Percentiles rank a stretch among this genome's conserved stretches.
phyloP scores from a whole-genome alignment of 345 rosid species.

The Hirschfeldia incana region DNA sequence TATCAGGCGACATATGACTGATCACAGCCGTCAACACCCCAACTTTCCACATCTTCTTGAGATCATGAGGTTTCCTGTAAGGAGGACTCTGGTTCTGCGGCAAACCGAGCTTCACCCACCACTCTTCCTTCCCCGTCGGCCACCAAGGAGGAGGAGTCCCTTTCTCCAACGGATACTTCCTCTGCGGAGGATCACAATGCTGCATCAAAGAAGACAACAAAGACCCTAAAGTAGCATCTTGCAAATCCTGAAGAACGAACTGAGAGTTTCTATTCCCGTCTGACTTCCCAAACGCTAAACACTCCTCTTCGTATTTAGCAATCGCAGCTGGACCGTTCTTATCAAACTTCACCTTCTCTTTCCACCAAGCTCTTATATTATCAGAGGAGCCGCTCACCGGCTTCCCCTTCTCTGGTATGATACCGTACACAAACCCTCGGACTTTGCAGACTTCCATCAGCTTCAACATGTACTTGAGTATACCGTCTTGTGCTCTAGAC shows the following conservation, averaged over 20 bases:
- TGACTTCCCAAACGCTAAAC: constrained; percentile 61
- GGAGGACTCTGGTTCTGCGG: constrained; percentile 72
- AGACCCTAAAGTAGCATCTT: constrained; percentile 98
- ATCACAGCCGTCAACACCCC: constrained; percentile 96
- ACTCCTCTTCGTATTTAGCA: constrained; percentile 82
- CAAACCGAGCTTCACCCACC: constrained; percentile 84
- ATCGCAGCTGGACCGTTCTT: constrained; percentile 98
- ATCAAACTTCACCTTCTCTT: constrained; percentile 97
- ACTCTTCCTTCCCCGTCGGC: constrained; percentile 92
- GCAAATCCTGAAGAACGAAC: constrained; percentile 80
- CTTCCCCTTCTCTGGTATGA: constrained; percentile 97
- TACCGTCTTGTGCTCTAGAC: constrained; percentile 99
- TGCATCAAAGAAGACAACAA: constrained; percentile 95
- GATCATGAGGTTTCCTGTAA: constrained; percentile 93
- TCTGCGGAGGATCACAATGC: constrained; percentile 97
- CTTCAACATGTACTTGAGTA: constrained; percentile 98
- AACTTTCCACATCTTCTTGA: constrained; percentile 98
- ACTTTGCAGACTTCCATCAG: constrained; percentile 98
- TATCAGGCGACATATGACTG: constrained; percentile 96
- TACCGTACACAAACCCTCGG: constrained; percentile 95
- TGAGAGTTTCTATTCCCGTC: constrained; percentile 64
- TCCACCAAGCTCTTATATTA: constrained; percentile 99
- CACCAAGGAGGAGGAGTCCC: constrained; percentile 97
- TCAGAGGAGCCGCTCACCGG: constrained; percentile 95
- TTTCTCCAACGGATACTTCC: constrained; percentile 93